Percentiles rank a stretch among this genome's conserved stretches.
Conservation (phyloP, 179 eudicot species). For the Spinacia oleracea region DNA sequence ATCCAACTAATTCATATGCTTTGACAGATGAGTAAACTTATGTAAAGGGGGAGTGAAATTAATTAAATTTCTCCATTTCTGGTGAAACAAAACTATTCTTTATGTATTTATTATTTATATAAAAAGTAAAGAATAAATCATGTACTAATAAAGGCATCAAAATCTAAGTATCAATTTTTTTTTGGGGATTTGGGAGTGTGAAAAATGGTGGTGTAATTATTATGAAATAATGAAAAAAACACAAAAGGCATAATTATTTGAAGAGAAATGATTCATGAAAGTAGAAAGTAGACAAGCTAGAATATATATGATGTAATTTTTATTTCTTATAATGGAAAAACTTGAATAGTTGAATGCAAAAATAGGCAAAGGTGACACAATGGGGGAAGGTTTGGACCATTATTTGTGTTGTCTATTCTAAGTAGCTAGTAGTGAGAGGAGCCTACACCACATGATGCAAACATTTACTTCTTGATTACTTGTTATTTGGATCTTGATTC, state of each 20-base stretch:
- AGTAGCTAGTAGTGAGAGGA: constrained; percentile 32
- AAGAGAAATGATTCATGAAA: not conserved
- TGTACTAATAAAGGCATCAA: constrained; percentile 7
- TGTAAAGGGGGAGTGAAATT: constrained; percentile 18
- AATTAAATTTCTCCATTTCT: constrained; percentile 11
- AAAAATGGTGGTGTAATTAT: not conserved
- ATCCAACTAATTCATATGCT: constrained; percentile 32
- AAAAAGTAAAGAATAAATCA: constrained; percentile 16
- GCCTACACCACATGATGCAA: constrained; percentile 37
- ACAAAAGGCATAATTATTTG: not conserved
- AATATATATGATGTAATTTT: constrained; percentile 6
- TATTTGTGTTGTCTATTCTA: constrained; percentile 33
- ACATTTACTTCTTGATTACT: not conserved
- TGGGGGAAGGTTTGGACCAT: constrained; percentile 31
- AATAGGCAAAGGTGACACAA: constrained; percentile 28
- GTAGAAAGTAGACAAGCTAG: constrained; percentile 8
- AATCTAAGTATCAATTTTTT: constrained; percentile 2
- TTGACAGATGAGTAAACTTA: constrained; percentile 26
- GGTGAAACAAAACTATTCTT: constrained; percentile 16
- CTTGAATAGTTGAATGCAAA: constrained; percentile 10
- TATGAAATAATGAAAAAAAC: not conserved
- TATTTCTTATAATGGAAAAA: constrained; percentile 1
- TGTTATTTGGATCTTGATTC: not conserved
- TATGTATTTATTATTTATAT: not conserved
- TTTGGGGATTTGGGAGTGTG: not conserved